Base-by-base conservation (phyloP, 2,329 filamentous ascomycete species). In the Verticillium klebahnii region DNA sequence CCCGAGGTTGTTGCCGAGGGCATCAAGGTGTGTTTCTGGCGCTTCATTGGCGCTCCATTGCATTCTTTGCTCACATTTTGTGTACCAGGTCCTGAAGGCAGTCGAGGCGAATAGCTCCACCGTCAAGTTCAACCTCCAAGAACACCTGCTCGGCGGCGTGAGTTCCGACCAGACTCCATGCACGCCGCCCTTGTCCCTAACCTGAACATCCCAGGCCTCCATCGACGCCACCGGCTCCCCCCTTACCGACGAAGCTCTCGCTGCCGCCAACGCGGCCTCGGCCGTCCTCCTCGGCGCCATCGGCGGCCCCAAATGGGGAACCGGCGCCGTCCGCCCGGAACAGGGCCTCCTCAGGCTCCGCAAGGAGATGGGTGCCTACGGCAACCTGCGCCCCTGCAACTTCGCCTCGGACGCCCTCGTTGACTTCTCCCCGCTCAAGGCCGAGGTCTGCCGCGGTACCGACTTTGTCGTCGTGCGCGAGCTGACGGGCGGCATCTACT, bases 261-360 rank as follows among this genome's bases (percentile, higher is more conserved):
- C 80, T 15, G 93, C 92, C 39, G 93, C 92, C 68, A 93, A 96
- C 77, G 81, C 84, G 59, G 93, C 93, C 66, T 90, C 97, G 76
- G 94, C 93, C 45, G 90, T 98, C 63, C 88, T 98, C 63, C 88
- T 98, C 60, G 94, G 93, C 68, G 92, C 94, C 69, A 96, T 98
- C 71, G 94, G 94, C 69, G 94, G 94, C n/a, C 94, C 95, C 15
- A 77, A 97, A 92, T 98, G 93, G 92, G 93, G 93, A 64, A 95
- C 92, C 36, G 92, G 91, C 68, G 79, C 87, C 62, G 89, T 97
- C 66, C 91, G 93, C 55, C 94, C 94, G 1, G 94, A 98, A 76
- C 92, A 97, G 79, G 94, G 94, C 64, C 88, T 98, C 70, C 89
- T 98, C 65, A 86, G 82, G 68, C 90, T 98, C 60, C 92, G 94